A percentile compares a stretch with the other conserved stretches of the same genome.
These are phyloP conservation scores for Sporothrix euskadiensis DNA, from an alignment of 2,329 filamentous ascomycete species.

Conservation along the genomic window DNA sequence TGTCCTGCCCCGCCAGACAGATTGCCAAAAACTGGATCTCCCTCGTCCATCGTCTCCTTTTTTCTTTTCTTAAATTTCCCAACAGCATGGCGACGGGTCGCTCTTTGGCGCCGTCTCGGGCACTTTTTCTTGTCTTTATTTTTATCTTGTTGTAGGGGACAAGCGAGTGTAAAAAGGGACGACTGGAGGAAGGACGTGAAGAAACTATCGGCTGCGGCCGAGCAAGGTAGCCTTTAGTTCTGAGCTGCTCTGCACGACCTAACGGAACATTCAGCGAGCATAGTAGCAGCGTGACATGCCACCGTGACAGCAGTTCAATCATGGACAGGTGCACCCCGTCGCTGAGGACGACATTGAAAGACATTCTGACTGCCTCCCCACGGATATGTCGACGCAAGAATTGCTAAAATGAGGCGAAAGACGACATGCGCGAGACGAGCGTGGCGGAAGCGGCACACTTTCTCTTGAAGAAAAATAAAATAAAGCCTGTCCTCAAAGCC, in stretches of 20 bases:
- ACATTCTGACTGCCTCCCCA: background rate
- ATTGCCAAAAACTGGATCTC: background rate
- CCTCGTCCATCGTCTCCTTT: background rate
- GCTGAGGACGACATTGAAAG: background rate
- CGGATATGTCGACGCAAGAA: background rate
- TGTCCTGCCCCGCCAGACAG: background rate
- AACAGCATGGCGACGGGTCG: conserved; percentile 15
- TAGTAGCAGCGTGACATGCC: background rate
- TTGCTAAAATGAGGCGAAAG: background rate
- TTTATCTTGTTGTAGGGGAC: background rate
- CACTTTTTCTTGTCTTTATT: background rate
- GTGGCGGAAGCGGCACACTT: background rate
- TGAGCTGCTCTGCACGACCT: background rate
- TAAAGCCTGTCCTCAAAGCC: too few species aligned
- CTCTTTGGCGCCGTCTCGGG: background rate
- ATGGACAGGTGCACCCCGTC: background rate
- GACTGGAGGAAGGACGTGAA: background rate
- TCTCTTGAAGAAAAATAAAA: background rate
- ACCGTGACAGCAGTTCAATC: background rate
- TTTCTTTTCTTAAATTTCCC: background rate
- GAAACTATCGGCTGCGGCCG: background rate
- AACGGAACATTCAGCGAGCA: background rate
- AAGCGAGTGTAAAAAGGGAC: background rate
- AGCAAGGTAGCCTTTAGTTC: background rate
- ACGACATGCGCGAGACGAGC: background rate